phyloP scores from a whole-genome alignment of 2,329 filamentous ascomycete species.

The Trichoderma semiorbis region DNA sequence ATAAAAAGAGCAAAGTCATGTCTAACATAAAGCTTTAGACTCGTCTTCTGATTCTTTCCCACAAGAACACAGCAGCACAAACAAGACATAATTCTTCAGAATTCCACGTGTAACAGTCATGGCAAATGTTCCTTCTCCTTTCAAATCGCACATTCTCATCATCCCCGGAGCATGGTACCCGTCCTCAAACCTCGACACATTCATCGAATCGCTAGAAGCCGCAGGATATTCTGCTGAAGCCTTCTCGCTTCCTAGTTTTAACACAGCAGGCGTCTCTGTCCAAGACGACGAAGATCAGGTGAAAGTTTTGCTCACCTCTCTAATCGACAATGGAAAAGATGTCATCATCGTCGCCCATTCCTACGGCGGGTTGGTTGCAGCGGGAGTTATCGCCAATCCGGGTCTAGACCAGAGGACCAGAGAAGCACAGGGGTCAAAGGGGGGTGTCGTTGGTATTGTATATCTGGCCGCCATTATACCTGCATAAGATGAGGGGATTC shows the following conservation, averaged over 20 bases:
- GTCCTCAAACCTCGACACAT: neutral
- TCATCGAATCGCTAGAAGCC: neutral
- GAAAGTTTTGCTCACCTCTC: neutral
- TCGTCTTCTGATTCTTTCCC: neutral
- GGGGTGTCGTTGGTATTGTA: neutral
- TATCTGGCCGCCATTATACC: neutral
- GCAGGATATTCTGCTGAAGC: neutral
- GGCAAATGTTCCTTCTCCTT: neutral
- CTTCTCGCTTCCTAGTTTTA: neutral
- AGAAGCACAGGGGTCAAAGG: neutral
- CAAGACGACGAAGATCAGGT: neutral
- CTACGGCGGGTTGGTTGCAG: neutral
- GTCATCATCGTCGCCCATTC: neutral
- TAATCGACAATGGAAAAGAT: neutral
- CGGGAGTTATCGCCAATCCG: neutral
- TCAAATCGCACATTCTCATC: neutral
- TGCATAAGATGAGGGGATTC: neutral
- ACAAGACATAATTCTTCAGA: neutral
- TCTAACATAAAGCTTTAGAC: neutral
- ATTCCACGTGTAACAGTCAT: neutral
- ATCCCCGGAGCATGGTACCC: constrained; percentile 1
- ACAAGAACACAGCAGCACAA: accelerated
- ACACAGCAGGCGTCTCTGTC: neutral
- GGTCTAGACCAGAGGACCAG: neutral
- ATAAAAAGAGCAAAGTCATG: neutral